Evolutionary conservation across 768 basidiomycete species (phyloP), one percentile per base, ranked within the genome.

Genomic region (Mycena galopus): DNA sequence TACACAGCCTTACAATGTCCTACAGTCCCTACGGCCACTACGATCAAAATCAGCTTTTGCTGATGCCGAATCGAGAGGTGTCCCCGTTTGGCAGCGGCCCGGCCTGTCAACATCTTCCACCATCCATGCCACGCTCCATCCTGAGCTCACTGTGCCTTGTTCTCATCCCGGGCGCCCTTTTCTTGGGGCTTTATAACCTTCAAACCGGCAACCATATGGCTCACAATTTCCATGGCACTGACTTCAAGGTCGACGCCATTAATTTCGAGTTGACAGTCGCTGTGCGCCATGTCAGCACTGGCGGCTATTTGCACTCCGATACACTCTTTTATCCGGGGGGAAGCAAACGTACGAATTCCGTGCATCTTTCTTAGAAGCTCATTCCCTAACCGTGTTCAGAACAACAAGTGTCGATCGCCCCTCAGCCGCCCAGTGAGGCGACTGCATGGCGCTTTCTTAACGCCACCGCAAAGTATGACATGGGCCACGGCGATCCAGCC

Each of bases 401-500:
- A 60, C 66, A 67, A 39, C 66, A 50, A 51, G 66, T 51, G 10
- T 17, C 66, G 17, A 19, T 67, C 23, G 58, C 32, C 16, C 44
- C 66, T 14, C 12, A 25, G 29, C 57, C 44, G 29, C 57, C 44
- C 47, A 60, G 32, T 58, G 44, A 47, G n/a, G 44, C 33, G 6
- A 67, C 66, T 16, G 9, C 21, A 35, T 67, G 66, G 66, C 66
- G 66, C 16, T n/a, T 67, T 12, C 60, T 50, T 25, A 60, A 67
- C 17, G 42, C 66, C 30, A 19, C 57, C 9, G n/a, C 14, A 14
- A 35, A 33, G 17, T 47, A 57, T 11, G 11, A 19, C 6, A 47
- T n/a, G 8, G 39, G 27, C 30, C 42, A 65, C 3, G n/a, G 56
- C 0, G 53, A 65, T 14, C 50, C 50, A 25, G 53, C 30, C 1